Evolutionary conservation across 208 protist genomes (phyloP).

Genomic region (Leishmania guyanensis): DNA sequence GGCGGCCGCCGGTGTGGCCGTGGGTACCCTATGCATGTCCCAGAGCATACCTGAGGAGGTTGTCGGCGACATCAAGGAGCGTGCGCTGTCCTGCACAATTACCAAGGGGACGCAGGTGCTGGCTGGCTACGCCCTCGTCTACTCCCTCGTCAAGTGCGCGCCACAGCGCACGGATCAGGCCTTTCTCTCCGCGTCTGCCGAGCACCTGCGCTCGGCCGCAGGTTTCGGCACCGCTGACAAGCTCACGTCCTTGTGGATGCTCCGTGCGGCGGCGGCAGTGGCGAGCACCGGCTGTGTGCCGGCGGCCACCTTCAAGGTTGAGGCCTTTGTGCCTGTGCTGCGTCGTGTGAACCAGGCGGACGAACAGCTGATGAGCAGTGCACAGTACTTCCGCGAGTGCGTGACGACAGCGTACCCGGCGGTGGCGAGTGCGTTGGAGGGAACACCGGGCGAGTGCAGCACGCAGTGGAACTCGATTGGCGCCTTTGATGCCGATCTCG

Average conservation of each 20-base stretch:
- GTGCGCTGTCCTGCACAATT: constrained; percentile 55
- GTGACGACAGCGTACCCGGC: constrained; percentile 55
- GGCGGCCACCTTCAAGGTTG: constrained; percentile 45
- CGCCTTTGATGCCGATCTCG: constrained; percentile 87
- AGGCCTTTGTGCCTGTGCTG: constrained; percentile 69
- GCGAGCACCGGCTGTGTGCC: constrained; percentile 56
- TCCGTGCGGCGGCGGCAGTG: constrained; percentile 80
- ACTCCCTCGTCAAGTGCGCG: constrained; percentile 68
- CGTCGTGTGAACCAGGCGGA: constrained; percentile 65
- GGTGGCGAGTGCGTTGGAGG: constrained; percentile 32
- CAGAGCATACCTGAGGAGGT: constrained; percentile 70
- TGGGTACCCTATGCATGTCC: constrained; percentile 85
- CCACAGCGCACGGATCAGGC: constrained; percentile 57
- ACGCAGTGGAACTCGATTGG: constrained; percentile 63
- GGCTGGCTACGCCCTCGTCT: constrained; percentile 75
- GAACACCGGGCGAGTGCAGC: constrained; percentile 58
- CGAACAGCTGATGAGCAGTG: constrained; percentile 80
- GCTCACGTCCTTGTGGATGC: constrained; percentile 79
- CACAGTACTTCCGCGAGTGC: constrained; percentile 80
- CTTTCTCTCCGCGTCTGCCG: constrained; percentile 68
- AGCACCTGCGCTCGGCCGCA: constrained; percentile 58
- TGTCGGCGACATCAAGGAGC: constrained; percentile 74
- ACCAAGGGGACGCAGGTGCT: constrained; percentile 67
- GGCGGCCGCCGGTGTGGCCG: constrained; percentile 69
- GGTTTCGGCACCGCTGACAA: constrained; percentile 65